phyloP scores from a whole-genome alignment of 805 yeast species.

The Nakazawaea populi region DNA sequence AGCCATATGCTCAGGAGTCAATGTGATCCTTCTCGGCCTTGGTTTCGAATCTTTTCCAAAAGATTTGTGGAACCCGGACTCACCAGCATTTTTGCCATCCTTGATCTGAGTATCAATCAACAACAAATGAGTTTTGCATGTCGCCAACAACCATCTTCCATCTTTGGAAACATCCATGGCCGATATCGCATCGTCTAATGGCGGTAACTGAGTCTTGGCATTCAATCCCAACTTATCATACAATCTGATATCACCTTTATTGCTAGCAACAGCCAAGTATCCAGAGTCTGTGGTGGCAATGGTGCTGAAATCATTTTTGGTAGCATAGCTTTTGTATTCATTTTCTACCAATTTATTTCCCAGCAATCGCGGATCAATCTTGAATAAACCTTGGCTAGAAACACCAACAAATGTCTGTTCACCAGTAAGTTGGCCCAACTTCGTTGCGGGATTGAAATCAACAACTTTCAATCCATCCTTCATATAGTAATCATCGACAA shows the following conservation, averaged over 20 bases:
- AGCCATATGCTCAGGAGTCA: constrained; percentile 69
- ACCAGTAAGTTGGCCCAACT: constrained; percentile 65
- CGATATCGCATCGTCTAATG: constrained; percentile 68
- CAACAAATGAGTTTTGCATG: constrained; percentile 67
- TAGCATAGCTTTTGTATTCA: constrained; percentile 46
- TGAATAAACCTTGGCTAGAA: constrained; percentile 59
- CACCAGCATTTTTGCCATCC: constrained; percentile 54
- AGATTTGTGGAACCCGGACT: constrained; percentile 56
- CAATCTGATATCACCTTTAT: constrained; percentile 69
- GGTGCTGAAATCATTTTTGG: constrained; percentile 50
- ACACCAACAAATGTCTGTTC: constrained; percentile 75
- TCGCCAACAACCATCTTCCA: constrained; percentile 78
- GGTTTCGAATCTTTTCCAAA: constrained; percentile 66
- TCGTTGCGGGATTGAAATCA: constrained; percentile 62
- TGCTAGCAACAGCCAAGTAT: constrained; percentile 68
- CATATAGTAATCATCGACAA: constrained; percentile 83
- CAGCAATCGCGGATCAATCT: constrained; percentile 71
- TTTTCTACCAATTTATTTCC: constrained; percentile 54
- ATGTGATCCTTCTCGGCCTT: constrained; percentile 57
- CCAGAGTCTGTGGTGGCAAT: constrained; percentile 72
- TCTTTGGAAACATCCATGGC: constrained; percentile 71
- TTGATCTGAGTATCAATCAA: constrained; percentile 63
- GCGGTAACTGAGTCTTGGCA: constrained; percentile 78
- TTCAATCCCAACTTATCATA: constrained; percentile 67
- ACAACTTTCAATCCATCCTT: constrained; percentile 41